Evolutionary conservation across 805 yeast genomes (phyloP).

Genomic region (Groenewaldozyma salmanticensis): DNA sequence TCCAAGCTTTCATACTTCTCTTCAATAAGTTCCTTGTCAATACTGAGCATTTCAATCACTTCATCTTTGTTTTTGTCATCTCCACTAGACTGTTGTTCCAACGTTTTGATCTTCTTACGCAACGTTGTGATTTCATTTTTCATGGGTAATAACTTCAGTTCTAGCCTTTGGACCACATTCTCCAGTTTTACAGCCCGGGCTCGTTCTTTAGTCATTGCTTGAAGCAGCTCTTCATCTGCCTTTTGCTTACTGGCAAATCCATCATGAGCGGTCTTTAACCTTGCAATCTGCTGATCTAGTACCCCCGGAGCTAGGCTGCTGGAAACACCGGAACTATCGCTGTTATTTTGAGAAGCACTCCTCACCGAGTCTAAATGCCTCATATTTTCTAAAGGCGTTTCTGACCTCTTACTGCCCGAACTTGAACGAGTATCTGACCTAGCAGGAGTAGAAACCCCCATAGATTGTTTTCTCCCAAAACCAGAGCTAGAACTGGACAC

Average conservation of each 20-base stretch:
- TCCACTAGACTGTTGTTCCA: conserved; percentile 14
- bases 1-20: conserved; percentile 21
- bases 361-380: no score
- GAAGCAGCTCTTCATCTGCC: conserved; percentile 19
- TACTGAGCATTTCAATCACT: conserved; percentile 23
- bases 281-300: conserved; percentile 16
- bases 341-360: no score
- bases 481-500: not conserved
- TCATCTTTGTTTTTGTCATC: conserved; percentile 15
- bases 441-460: not conserved
- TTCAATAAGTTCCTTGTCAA: conserved; percentile 31
- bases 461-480: not conserved
- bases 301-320: no score
- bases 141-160: conserved; percentile 23
- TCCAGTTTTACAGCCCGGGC: conserved; percentile 19
- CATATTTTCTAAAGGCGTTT: not conserved
- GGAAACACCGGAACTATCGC: not conserved
- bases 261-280: conserved; percentile 17
- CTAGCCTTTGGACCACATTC: conserved; percentile 22
- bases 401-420: not conserved
- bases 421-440: not conserved
- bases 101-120: conserved; percentile 12
- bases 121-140: conserved; percentile 21
- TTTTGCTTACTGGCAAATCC: conserved; percentile 19
- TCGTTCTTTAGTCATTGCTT: conserved; percentile 15